Conservation (phyloP, 2,329 filamentous ascomycete species). For the Amauroascus verrucosus region DNA sequence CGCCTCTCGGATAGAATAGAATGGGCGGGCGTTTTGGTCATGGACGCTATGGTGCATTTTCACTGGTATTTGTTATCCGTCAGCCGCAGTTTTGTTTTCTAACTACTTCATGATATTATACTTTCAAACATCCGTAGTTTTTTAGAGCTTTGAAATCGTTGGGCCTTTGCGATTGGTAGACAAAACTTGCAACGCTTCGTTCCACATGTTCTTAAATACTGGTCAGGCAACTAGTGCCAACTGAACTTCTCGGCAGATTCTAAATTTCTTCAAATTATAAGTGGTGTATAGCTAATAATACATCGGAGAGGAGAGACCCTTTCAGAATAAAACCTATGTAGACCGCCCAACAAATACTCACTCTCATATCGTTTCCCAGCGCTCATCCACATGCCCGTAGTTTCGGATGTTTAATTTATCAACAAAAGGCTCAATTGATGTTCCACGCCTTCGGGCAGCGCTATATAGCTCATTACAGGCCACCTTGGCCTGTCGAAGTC, state of each 20-base stretch:
- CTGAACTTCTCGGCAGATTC: too few species aligned
- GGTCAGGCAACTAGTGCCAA: too few species aligned
- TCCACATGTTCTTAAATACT: too few species aligned
- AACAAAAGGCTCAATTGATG: conserved; percentile 16
- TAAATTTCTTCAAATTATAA: too few species aligned
- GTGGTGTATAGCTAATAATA: neutral
- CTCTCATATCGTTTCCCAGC: conserved; percentile 22
- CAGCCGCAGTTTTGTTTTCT: neutral
- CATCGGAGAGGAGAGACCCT: neutral
- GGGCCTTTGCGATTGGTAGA: too few species aligned
- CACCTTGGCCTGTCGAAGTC: conserved; percentile 14
- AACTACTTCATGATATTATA: too few species aligned
- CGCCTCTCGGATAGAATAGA: neutral
- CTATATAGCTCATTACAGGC: conserved; percentile 19
- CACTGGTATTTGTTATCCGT: neutral
- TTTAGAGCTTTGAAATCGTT: too few species aligned
- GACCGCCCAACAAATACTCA: neutral
- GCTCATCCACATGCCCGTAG: conserved; percentile 16
- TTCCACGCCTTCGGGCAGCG: conserved; percentile 16
- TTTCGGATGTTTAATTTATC: conserved; percentile 14
- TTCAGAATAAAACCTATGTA: neutral
- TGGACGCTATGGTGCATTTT: neutral
- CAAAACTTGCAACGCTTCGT: too few species aligned
- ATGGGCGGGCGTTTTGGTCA: neutral
- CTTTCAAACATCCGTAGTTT: too few species aligned